These are phyloP conservation scores for Bassia scoparia DNA, from an alignment of 148 eudicot genomes.

Conservation along the genomic window DNA sequence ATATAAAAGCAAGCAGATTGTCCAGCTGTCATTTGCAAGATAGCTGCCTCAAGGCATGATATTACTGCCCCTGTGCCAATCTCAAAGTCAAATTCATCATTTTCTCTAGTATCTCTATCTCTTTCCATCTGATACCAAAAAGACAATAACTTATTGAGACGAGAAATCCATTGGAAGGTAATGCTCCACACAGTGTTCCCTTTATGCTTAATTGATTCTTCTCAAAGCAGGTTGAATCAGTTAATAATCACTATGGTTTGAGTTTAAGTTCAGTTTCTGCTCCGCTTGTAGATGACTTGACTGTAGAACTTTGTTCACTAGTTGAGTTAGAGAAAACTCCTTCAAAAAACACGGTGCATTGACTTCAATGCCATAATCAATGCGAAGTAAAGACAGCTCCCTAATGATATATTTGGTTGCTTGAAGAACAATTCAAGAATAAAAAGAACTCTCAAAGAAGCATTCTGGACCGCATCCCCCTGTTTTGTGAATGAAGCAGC, in stretches of 20 bases:
- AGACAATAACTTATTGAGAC: conserved; percentile 53
- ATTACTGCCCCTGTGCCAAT: conserved; percentile 73
- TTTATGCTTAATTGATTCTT: conserved; percentile 29
- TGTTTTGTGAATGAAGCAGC: conserved; percentile 63
- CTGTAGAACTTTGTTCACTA: conserved; percentile 40
- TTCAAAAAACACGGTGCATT: conserved; percentile 39
- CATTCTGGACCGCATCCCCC: conserved; percentile 75
- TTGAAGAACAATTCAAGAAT: conserved; percentile 63
- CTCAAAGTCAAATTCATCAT: conserved; percentile 87
- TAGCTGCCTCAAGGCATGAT: conserved; percentile 60
- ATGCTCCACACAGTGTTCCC: conserved; percentile 45
- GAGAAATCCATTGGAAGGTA: conserved; percentile 64
- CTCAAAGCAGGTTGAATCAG: conserved; percentile 21
- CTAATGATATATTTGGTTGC: conserved; percentile 41
- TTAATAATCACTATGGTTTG: conserved; percentile 24
- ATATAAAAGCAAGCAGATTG: conserved; percentile 50
- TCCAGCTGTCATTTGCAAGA: conserved; percentile 62
- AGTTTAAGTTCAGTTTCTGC: conserved; percentile 12
- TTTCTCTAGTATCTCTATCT: conserved; percentile 53
- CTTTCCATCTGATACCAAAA: conserved; percentile 47
- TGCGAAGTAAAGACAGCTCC: conserved; percentile 38
- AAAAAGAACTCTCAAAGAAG: conserved; percentile 61
- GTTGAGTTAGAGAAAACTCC: conserved; percentile 41
- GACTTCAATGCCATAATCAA: conserved; percentile 43
- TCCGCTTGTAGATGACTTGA: conserved; percentile 28